Evolutionary conservation across 139 green algal genomes (phyloP), one percentile per base, ranked within the genome.

Genomic region (Protoeuglena noctilucae): DNA sequence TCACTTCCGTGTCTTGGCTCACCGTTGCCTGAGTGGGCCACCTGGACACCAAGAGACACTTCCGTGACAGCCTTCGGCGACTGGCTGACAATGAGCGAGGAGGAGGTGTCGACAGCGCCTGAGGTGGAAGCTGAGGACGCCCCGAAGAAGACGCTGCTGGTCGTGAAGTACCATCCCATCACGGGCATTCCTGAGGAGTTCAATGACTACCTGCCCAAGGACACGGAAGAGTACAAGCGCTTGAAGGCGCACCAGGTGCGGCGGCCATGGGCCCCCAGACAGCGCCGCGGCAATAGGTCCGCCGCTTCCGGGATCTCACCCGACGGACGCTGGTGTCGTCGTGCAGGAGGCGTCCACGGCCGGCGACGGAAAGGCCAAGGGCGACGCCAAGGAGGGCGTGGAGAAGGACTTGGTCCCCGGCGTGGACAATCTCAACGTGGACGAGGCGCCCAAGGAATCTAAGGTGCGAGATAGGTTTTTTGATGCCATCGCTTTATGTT

Each of bases 151-250:
- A n/a, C n/a, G n/a, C n/a, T n/a, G 0, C 57, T 67, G 0, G 48
- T 72, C 2, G 79, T 94, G 4, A 66, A 71, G n/a, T 94, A 94
- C 61, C 74, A 87, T 45, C 70, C 74, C 0, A 67, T 89, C 48
- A 89, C 83, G 19, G 78, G 72, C 23, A 68, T 83, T 4, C 78
- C 80, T 18, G 50, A 72, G 0, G 82, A 93, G 57, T 94, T 86
- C 70, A 93, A 94, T 54, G 80, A 93, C 28, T 86, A 63, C 60
- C 57, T 94, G 30, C 86, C 85, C 0, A 41, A 47, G 30, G 83
- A 94, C 22, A 78, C 66, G 28, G 63, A 69, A 0, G 86, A 94
- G 58, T 93, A 84, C 66, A 93, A 88, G 56, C 73, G 70, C 34
- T 93, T 75, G 53, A 39, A 31, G 9, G 22, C 47, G 22, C 27